These are phyloP conservation scores for Sequoiadendron giganteum DNA, from an alignment of 75 land plant genomes.

Conservation along the genomic window DNA sequence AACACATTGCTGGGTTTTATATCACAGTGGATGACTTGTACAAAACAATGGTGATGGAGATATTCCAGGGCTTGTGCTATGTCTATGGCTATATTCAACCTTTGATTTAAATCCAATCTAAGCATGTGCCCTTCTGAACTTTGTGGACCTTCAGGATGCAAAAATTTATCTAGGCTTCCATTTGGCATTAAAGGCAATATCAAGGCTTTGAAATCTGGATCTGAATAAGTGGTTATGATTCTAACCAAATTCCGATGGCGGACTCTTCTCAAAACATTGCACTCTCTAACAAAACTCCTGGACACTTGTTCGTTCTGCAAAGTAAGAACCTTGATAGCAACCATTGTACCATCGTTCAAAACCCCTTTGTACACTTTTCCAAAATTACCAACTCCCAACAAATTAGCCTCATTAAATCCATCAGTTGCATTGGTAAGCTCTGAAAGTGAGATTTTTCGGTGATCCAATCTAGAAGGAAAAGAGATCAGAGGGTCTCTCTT, in stretches of 20 bases:
- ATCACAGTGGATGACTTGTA: conserved; percentile 18
- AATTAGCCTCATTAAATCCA: conserved; percentile 8
- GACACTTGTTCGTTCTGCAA: conserved; percentile 14
- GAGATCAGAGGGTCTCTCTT: background rate
- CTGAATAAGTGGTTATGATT: conserved; percentile 24
- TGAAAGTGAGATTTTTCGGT: background rate
- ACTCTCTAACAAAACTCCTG: conserved; percentile 26
- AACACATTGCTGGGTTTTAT: conserved; percentile 21
- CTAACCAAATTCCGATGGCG: conserved; percentile 31
- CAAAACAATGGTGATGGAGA: conserved; percentile 11
- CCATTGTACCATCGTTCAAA: conserved; percentile 20
- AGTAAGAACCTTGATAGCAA: conserved; percentile 39
- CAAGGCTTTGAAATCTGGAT: conserved; percentile 36
- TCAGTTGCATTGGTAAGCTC: background rate
- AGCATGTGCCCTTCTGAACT: background rate
- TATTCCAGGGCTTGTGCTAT: conserved; percentile 14
- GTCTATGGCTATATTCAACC: background rate
- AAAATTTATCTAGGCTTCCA: conserved; percentile 24
- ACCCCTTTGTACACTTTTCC: conserved; percentile 16
- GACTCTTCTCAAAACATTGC: conserved; percentile 18
- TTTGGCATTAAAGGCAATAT: conserved; percentile 42
- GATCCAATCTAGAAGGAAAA: background rate
- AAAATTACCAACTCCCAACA: conserved; percentile 5
- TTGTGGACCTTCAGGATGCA: conserved; percentile 5
- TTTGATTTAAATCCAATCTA: background rate